These are phyloP conservation scores for Eremochloa ophiuroides DNA, from an alignment of 176 grass and related monocot genomes.

Conservation along the genomic window DNA sequence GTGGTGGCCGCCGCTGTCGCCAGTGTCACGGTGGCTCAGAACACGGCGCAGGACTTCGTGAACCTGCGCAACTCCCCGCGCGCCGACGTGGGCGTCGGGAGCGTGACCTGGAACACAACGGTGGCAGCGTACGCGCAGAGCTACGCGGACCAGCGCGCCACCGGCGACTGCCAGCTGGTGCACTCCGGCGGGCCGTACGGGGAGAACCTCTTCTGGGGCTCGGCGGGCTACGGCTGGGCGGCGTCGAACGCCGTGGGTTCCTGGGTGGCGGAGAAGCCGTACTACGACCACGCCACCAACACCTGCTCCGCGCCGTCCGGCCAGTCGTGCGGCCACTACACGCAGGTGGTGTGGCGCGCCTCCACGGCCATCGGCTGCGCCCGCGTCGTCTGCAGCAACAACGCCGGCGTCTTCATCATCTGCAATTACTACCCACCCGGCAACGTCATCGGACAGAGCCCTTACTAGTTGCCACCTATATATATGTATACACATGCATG, in stretches of 20 bases:
- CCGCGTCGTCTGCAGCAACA: slow-evolving; percentile 30
- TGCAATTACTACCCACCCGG: slow-evolving; percentile 33
- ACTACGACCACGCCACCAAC: slow-evolving; percentile 40
- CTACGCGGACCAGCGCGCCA: slow-evolving; percentile 28
- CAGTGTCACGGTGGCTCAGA: slow-evolving; percentile 33
- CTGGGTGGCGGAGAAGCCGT: slow-evolving; percentile 53
- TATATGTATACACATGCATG: no score
- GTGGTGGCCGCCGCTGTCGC: neutral
- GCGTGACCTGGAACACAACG: slow-evolving; percentile 39
- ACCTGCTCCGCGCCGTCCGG: slow-evolving; percentile 24
- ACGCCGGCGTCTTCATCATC: slow-evolving; percentile 33
- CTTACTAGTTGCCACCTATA: slow-evolving; percentile 21
- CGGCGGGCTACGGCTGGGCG: neutral
- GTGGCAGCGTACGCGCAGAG: slow-evolving; percentile 33
- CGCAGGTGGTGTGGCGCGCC: slow-evolving; percentile 29
- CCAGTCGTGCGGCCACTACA: slow-evolving; percentile 7
- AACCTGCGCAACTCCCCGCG: slow-evolving; percentile 40
- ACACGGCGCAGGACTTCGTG: slow-evolving; percentile 41
- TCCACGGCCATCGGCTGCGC: slow-evolving; percentile 37
- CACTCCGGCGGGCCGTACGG: slow-evolving; percentile 53
- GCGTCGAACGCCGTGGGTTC: slow-evolving; percentile 16
- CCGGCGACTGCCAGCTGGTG: slow-evolving; percentile 20
- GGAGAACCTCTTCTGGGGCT: slow-evolving; percentile 50
- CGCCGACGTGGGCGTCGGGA: slow-evolving; percentile 14
- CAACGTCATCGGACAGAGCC: slow-evolving; percentile 31